Evolutionary conservation across 2,329 filamentous ascomycete genomes (phyloP).

Genomic region (Sporothrix humicola): DNA sequence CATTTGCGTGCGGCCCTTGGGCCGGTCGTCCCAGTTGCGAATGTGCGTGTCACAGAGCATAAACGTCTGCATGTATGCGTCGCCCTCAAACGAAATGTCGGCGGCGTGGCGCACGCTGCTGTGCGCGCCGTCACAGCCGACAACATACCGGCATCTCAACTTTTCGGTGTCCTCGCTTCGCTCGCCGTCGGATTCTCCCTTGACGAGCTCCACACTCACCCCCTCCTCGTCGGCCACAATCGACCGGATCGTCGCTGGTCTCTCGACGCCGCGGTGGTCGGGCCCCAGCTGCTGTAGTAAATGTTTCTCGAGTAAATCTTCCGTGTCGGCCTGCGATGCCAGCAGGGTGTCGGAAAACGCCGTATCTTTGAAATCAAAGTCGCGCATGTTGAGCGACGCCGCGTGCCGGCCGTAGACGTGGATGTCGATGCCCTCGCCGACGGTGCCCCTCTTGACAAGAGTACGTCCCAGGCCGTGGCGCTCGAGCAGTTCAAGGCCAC

Average conservation of each 20-base stretch:
- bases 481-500: slow-evolving; percentile 56
- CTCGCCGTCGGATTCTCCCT: slow-evolving; percentile 30
- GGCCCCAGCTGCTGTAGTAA: slow-evolving; percentile 40
- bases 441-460: slow-evolving; percentile 47
- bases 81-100: slow-evolving; percentile 50
- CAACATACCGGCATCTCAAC: slow-evolving; percentile 49
- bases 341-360: slow-evolving; percentile 39
- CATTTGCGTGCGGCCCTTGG: slow-evolving; percentile 37
- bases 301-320: slow-evolving; percentile 48
- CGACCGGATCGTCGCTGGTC: slow-evolving; percentile 36
- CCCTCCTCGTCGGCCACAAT: slow-evolving; percentile 37
- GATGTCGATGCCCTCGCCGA: slow-evolving; percentile 48
- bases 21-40: slow-evolving; percentile 34
- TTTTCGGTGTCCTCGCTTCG: background rate
- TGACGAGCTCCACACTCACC: slow-evolving; percentile 38
- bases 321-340: slow-evolving; percentile 41
- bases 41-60: slow-evolving; percentile 52
- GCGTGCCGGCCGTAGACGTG: slow-evolving; percentile 46
- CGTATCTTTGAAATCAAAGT: slow-evolving; percentile 34
- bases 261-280: slow-evolving; percentile 48
- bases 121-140: slow-evolving; percentile 56
- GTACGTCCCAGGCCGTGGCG: slow-evolving; percentile 50
- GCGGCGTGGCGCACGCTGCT: slow-evolving; percentile 51
- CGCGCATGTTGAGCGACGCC: slow-evolving; percentile 43
- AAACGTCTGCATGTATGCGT: slow-evolving; percentile 53